phyloP scores from a whole-genome alignment of 2,329 filamentous ascomycete genomes.

The Tympanopsis confertula region DNA sequence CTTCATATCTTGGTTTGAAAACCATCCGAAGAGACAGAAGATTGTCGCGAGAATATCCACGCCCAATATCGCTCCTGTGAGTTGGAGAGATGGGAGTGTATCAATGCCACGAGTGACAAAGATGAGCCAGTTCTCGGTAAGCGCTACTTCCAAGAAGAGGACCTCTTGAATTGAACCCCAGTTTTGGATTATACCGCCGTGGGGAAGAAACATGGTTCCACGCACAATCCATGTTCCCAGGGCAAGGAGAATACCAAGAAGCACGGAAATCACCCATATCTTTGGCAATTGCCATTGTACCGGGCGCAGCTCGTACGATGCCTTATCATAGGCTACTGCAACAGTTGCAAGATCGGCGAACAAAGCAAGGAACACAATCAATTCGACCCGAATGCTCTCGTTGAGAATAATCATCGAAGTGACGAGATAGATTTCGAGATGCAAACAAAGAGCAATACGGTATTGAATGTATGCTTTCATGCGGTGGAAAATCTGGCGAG shows the following conservation, averaged over 20 bases:
- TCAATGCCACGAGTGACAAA: slow-evolving; percentile 65
- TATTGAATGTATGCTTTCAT: slow-evolving; percentile 72
- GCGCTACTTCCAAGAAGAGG: slow-evolving; percentile 61
- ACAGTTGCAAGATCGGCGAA: slow-evolving; percentile 73
- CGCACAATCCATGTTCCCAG: slow-evolving; percentile 63
- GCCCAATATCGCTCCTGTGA: slow-evolving; percentile 58
- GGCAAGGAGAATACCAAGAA: slow-evolving; percentile 58
- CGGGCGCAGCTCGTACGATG: slow-evolving; percentile 62
- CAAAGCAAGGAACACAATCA: slow-evolving; percentile 69
- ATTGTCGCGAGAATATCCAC: slow-evolving; percentile 63
- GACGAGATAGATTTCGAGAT: slow-evolving; percentile 66
- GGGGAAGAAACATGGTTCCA: slow-evolving; percentile 55
- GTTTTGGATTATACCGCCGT: slow-evolving; percentile 65
- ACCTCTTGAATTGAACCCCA: slow-evolving; percentile 66
- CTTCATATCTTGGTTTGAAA: slow-evolving; percentile 36
- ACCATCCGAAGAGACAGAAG: slow-evolving; percentile 67
- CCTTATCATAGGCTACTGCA: slow-evolving; percentile 69
- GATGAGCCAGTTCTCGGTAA: slow-evolving; percentile 70
- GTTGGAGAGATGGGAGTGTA: slow-evolving; percentile 66
- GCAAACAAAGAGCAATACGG: slow-evolving; percentile 64
- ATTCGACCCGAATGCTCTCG: slow-evolving; percentile 60
- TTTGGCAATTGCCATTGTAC: slow-evolving; percentile 74
- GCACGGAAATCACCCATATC: slow-evolving; percentile 66
- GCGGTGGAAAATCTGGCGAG: slow-evolving; percentile 66
- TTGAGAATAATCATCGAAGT: slow-evolving; percentile 72